A percentile compares a stretch with the other conserved stretches of the same genome.
Evolutionary conservation across 768 basidiomycete species (phyloP).

Genomic region (Lactarius evosmus): DNA sequence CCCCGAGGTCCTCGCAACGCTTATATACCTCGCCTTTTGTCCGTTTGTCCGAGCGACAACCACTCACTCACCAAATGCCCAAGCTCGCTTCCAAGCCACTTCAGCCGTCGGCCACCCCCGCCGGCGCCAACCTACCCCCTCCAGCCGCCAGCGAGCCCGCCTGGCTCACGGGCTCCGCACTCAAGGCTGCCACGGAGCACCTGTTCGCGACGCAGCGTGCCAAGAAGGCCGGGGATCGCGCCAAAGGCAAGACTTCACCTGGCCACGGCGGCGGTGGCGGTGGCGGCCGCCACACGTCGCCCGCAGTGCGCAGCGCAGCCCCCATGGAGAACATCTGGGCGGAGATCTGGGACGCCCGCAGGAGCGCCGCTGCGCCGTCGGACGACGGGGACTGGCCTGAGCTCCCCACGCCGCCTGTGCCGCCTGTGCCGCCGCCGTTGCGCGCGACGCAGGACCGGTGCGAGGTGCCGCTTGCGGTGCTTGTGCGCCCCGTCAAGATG

Average conservation of each 20-base stretch:
- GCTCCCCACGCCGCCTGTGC: constrained; percentile 7
- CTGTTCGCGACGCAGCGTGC: constrained; percentile 22
- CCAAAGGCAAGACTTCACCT: constrained; percentile 19
- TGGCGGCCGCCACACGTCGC: not conserved
- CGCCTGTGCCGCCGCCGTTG: not conserved
- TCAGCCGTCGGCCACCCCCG: not conserved
- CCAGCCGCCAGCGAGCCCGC: not conserved
- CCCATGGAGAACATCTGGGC: constrained; percentile 12
- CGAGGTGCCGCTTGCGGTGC: constrained; percentile 31
- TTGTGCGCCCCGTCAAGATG: constrained; percentile 30
- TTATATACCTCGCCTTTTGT: not conserved
- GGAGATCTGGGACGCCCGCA: constrained; percentile 18
- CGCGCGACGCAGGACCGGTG: constrained; percentile 19
- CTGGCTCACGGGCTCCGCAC: constrained; percentile 18
- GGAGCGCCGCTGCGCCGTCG: not conserved
- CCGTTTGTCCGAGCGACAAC: not conserved
- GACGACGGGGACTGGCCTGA: constrained; percentile 23
- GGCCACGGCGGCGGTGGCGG: not conserved
- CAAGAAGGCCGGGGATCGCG: constrained; percentile 27
- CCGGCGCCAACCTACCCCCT: not conserved
- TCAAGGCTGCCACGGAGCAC: constrained; percentile 24
- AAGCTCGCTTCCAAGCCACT: constrained; percentile 19
- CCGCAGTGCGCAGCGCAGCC: not conserved
- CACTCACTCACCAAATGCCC: constrained; percentile 15
- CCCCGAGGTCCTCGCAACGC: not conserved